phyloP scores from a whole-genome alignment of 306 rosid species.

The Arachis stenosperma region DNA sequence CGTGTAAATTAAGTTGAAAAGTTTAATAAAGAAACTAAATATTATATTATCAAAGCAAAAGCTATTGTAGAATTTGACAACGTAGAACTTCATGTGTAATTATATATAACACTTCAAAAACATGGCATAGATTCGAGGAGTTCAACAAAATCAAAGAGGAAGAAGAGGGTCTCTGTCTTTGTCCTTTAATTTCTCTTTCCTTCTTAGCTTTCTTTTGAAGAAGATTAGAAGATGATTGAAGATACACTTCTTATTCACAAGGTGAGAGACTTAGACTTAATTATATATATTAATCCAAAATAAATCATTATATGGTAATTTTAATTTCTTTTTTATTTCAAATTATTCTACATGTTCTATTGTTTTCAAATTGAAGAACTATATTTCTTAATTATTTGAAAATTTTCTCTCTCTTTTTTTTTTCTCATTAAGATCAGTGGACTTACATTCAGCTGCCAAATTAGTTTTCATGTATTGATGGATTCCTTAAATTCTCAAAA shows the following conservation, averaged over 20 bases:
- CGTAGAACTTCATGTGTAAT: conserved; percentile 26
- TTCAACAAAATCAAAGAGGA: conserved; percentile 7
- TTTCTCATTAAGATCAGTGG: no score
- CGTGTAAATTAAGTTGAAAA: conserved; percentile 23
- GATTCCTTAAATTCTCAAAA: background rate
- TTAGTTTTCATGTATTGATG: no score
- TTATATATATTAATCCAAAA: background rate
- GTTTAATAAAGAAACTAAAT: background rate
- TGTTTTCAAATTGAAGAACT: no score
- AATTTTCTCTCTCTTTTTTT: no score
- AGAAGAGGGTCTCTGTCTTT: conserved; percentile 27
- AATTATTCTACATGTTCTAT: background rate
- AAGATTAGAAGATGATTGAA: conserved; percentile 32
- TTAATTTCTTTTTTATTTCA: background rate
- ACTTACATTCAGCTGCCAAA: no score
- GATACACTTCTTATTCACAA: conserved; percentile 33
- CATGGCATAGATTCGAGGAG: background rate
- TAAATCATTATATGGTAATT: background rate
- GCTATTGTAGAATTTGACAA: conserved; percentile 8
- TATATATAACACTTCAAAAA: background rate
- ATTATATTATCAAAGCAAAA: no score
- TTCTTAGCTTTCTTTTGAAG: no score
- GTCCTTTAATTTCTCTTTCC: background rate
- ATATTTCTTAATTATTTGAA: no score
- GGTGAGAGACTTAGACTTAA: conserved; percentile 18